Evolutionary conservation across 306 rosid genomes (phyloP), one percentile per base, ranked within the genome.

Genomic region (Acacia confusa): DNA sequence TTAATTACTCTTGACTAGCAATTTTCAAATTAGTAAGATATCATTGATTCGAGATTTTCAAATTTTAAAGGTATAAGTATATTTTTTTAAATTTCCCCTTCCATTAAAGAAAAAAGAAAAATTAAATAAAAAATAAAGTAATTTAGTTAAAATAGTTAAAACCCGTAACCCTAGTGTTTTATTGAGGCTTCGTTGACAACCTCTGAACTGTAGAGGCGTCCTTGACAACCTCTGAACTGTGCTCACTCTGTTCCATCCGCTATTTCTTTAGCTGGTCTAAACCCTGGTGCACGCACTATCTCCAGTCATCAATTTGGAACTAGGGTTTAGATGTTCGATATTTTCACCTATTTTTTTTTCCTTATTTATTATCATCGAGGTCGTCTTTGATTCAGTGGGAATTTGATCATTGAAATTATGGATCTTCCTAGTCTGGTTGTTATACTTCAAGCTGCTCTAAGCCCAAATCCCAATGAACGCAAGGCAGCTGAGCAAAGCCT

Each of bases 351-450:
- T 10, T 32, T 20, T 52, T 58, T 28, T 64, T 70, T 79, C 12
- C 25, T 78, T 30, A 27, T 69, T 8, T 48, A 7, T 2, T 22
- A 45, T 45, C 28, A 9, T 3, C 22, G 1, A 57, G 40, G n/a
- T 79, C 27, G 48, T 22, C 25, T 36, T 36, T 7, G 6, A 4
- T 48, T 16, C 30, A 22, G 2, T 22, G 30, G 25, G 50, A 8
- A 63, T 77, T 44, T 60, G 66, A 60, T 60, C 79, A 58, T 53
- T 40, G 83, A 66, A n/a, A 50, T 28, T 20, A 91, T 91, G 95
- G 93, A 91, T 86, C 88, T 89, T 85, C 93, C 81, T 0, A 82
- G 85, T 75, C 87, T 91, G 20, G 91, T 83, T 20, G 82, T 81
- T 15, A 68, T 94, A 13, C 94, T 94, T 32, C 68, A 63, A 63